Percentiles rank a stretch among this genome's conserved stretches.
Conservation (phyloP, 108 stramenopile species). For the Conticribra guillardii region DNA sequence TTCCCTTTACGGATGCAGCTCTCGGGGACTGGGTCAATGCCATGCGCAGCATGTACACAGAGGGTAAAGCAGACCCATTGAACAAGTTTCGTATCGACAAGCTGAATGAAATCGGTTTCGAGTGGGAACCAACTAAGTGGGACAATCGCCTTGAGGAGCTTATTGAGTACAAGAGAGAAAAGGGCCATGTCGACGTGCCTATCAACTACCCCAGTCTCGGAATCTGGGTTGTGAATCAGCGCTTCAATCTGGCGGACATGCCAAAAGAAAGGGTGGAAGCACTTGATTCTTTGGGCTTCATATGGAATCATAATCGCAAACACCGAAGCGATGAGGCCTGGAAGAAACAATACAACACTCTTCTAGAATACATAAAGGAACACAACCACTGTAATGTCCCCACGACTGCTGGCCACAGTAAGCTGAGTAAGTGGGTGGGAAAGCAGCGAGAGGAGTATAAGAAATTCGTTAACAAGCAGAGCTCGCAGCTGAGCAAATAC, state of each 20-base stretch:
- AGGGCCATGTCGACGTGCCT: constrained; percentile 31
- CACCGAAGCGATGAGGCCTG: constrained; percentile 26
- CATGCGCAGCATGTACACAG: constrained; percentile 28
- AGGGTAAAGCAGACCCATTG: constrained; percentile 3
- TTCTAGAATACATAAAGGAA: constrained; percentile 23
- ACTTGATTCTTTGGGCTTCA: constrained; percentile 46
- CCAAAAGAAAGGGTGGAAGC: constrained; percentile 36
- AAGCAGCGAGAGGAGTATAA: constrained; percentile 56
- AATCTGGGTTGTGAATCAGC: constrained; percentile 50
- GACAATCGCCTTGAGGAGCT: constrained; percentile 42
- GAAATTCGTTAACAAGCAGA: constrained; percentile 41
- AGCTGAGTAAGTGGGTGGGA: constrained; percentile 46
- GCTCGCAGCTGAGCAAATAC: constrained; percentile 34
- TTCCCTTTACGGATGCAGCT: constrained; percentile 25
- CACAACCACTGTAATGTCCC: constrained; percentile 43
- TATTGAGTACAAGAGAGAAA: constrained; percentile 12
- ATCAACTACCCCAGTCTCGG: constrained; percentile 31
- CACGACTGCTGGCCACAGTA: constrained; percentile 33
- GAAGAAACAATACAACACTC: constrained; percentile 25
- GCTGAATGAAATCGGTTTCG: constrained; percentile 42
- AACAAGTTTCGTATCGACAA: constrained; percentile 26
- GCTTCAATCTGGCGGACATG: constrained; percentile 46
- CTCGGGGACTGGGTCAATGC: constrained; percentile 39
- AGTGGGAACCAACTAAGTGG: constrained; percentile 40
- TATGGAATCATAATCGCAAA: constrained; percentile 54